These are phyloP conservation scores for Lachnellula subtilissima DNA, from an alignment of 2,329 filamentous ascomycete species.

Conservation along the genomic window DNA sequence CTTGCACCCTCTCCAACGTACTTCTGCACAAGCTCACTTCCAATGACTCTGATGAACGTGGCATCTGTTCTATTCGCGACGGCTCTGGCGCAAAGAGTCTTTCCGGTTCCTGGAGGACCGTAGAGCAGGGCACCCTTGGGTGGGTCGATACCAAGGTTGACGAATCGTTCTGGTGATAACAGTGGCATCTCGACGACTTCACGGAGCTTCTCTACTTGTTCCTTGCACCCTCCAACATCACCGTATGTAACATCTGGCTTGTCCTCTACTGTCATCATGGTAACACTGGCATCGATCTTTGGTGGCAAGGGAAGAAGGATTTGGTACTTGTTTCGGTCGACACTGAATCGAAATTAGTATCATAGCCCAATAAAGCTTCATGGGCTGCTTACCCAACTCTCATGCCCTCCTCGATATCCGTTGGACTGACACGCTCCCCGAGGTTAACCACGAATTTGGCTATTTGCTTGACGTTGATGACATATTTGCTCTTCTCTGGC, in stretches of 20 bases:
- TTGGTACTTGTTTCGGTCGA: conserved; percentile 98
- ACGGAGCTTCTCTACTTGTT: conserved; percentile 97
- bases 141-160: conserved; percentile 97
- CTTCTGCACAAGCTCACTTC: conserved; percentile 96
- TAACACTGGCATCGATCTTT: conserved; percentile 98
- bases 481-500: conserved; percentile 97
- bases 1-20: conserved; percentile 97
- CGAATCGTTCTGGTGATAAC: conserved; percentile 92
- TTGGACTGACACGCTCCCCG: conserved; percentile 92
- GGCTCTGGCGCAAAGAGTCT: conserved; percentile 94
- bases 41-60: conserved; percentile 97
- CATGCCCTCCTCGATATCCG: conserved; percentile 99
- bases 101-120: conserved; percentile 95
- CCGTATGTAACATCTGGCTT: conserved; percentile 99
- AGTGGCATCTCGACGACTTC: conserved; percentile 99
- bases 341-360: conserved; percentile 41
- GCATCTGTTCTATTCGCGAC: conserved; percentile 98
- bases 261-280: conserved; percentile 99
- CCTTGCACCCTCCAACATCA: conserved; percentile 97
- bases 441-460: conserved; percentile 99
- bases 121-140: conserved; percentile 97
- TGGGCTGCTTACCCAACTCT: conserved; percentile 64
- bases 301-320: conserved; percentile 93
- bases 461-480: conserved; percentile 99
- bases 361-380: conserved; percentile 7